Percentiles rank a stretch among this genome's conserved stretches.
These are phyloP conservation scores for Pyrenochaeta sp. DNA, from an alignment of 2,329 filamentous ascomycete species.

Conservation along the genomic window DNA sequence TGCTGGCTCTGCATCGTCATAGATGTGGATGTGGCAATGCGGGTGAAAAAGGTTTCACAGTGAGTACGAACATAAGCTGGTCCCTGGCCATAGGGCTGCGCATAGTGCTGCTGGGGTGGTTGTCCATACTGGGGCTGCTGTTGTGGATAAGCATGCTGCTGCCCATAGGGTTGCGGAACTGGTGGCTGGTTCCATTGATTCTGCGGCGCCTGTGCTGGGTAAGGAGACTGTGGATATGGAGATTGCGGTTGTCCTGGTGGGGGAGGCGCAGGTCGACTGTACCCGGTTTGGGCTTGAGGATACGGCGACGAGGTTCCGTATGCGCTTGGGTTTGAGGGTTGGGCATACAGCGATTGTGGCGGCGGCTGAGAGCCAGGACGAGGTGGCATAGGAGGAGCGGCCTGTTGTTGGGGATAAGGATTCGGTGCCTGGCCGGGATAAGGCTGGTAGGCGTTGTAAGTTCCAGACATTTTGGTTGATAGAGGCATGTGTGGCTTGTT, in stretches of 20 bases:
- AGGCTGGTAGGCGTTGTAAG: slow-evolving; percentile 42
- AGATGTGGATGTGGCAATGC: background rate
- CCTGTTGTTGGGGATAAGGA: slow-evolving; percentile 37
- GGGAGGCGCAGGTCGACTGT: slow-evolving; percentile 46
- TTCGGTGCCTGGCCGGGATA: slow-evolving; percentile 37
- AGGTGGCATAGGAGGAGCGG: slow-evolving; percentile 39
- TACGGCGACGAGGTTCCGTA: slow-evolving; percentile 52
- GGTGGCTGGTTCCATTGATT: slow-evolving; percentile 31
- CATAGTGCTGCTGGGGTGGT: slow-evolving; percentile 33
- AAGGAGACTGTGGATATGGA: slow-evolving; percentile 36
- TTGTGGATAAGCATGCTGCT: slow-evolving; percentile 29
- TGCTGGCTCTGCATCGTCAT: slow-evolving; percentile 28
- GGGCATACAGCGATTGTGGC: slow-evolving; percentile 55
- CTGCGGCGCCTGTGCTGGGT: slow-evolving; percentile 27
- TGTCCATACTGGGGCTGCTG: slow-evolving; percentile 36
- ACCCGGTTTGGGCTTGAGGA: slow-evolving; percentile 43
- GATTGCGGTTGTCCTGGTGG: slow-evolving; percentile 37
- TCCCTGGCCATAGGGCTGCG: slow-evolving; percentile 44
- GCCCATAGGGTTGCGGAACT: slow-evolving; percentile 44
- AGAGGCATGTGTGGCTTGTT: slow-evolving; percentile 37
- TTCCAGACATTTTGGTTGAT: slow-evolving; percentile 37
- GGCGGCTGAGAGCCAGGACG: slow-evolving; percentile 48
- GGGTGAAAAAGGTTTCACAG: background rate
- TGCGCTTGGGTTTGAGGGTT: slow-evolving; percentile 40
- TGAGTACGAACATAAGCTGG: slow-evolving; percentile 35